A percentile compares a stretch with the other conserved stretches of the same genome.
Conservation (phyloP, 805 yeast species). For the Suhomyces sp. region DNA sequence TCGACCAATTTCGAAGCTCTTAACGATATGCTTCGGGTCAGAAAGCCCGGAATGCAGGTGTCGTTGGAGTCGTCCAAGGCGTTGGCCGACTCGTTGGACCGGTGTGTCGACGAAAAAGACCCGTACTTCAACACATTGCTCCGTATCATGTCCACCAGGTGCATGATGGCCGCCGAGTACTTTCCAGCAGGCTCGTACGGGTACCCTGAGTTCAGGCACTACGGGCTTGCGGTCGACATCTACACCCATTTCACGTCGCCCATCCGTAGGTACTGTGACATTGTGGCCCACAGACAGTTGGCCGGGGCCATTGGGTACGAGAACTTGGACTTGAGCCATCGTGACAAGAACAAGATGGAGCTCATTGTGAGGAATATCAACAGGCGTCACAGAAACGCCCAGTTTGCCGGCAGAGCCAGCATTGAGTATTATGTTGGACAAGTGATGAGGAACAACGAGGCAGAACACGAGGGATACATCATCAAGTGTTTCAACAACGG, state of each 20-base stretch:
- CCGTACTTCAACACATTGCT: slow-evolving; percentile 89
- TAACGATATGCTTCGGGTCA: slow-evolving; percentile 81
- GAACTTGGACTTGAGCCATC: slow-evolving; percentile 70
- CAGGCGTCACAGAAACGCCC: slow-evolving; percentile 94
- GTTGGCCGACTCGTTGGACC: slow-evolving; percentile 88
- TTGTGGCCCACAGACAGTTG: slow-evolving; percentile 93
- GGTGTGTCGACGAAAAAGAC: slow-evolving; percentile 78
- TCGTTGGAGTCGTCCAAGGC: slow-evolving; percentile 85
- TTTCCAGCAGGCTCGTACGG: slow-evolving; percentile 89
- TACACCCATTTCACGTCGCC: slow-evolving; percentile 99
- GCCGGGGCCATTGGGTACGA: slow-evolving; percentile 99
- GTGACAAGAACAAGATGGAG: slow-evolving; percentile 90
- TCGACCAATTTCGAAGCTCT: slow-evolving; percentile 85
- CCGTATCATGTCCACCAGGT: slow-evolving; percentile 95
- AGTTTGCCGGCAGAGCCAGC: slow-evolving; percentile 97
- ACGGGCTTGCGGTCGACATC: slow-evolving; percentile 95
- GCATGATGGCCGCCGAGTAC: slow-evolving; percentile 99
- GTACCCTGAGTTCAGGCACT: slow-evolving; percentile 90
- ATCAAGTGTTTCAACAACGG: slow-evolving; percentile 94
- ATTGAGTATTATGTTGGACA: slow-evolving; percentile 98
- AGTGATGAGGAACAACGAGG: slow-evolving; percentile 83
- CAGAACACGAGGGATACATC: slow-evolving; percentile 82
- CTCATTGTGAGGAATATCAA: slow-evolving; percentile 84
- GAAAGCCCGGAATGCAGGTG: slow-evolving; percentile 66
- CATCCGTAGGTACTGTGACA: slow-evolving; percentile 95